A percentile compares a stretch with the other conserved stretches of the same genome.
Conservation (phyloP, 73 alveolate species). For the Paramecium bursaria region DNA sequence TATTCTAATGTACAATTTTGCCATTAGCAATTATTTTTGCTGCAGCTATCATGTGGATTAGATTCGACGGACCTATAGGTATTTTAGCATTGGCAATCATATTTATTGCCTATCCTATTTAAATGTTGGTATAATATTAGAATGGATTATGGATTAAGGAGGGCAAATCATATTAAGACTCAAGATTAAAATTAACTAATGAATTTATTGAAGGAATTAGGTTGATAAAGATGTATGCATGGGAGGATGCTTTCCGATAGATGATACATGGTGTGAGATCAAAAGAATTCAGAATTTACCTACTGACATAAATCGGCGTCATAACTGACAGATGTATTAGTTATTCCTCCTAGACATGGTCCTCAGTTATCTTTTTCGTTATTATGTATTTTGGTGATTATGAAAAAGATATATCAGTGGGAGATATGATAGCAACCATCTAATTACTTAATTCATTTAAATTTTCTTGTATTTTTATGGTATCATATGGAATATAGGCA, state of each 20-base stretch:
- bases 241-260: not conserved
- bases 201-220: conserved; percentile 57
- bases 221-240: conserved; percentile 46
- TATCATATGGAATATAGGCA: conserved; percentile 28
- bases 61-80: conserved; percentile 49
- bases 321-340: conserved; percentile 10
- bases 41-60: not conserved
- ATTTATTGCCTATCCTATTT: conserved; percentile 6
- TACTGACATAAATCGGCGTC: not conserved
- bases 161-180: conserved; percentile 1
- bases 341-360: conserved; percentile 8
- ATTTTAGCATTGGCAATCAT: not conserved
- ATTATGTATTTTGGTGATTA: conserved; percentile 12
- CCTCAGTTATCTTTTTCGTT: conserved; percentile 7
- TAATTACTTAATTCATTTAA: conserved; percentile 1
- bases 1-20: conserved; percentile 6
- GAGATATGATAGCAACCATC: conserved; percentile 48
- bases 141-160: not conserved
- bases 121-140: not conserved
- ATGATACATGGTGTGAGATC: not conserved
- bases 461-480: conserved; percentile 4
- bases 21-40: conserved; percentile 1
- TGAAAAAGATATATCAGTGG: not conserved
- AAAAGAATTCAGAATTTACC: not conserved
- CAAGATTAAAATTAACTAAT: conserved; percentile 27